phyloP scores from a whole-genome alignment of 2,329 filamentous ascomycete genomes.

The Drechslerella coelobrocha region DNA sequence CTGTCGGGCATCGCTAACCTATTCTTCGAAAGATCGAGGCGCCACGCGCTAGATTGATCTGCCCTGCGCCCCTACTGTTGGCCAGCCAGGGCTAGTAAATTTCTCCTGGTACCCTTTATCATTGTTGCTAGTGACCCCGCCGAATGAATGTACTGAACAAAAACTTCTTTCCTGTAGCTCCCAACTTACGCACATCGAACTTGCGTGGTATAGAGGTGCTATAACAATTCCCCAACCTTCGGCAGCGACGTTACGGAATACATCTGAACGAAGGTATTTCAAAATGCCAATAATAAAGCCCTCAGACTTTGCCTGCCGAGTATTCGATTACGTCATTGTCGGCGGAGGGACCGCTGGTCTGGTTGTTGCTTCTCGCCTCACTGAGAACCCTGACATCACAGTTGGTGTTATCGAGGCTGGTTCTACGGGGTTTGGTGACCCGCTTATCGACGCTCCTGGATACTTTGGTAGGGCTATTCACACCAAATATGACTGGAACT shows the following conservation, averaged over 20 bases:
- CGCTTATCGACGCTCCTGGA: conserved; percentile 35
- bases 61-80: no score
- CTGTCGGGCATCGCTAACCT: no score
- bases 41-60: no score
- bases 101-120: no score
- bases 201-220: no score
- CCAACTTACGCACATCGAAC: no score
- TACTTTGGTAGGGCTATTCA: conserved; percentile 33
- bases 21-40: no score
- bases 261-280: neutral
- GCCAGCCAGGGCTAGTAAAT: no score
- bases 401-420: conserved; percentile 45
- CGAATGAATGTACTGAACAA: no score
- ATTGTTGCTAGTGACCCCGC: no score
- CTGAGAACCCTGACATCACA: conserved; percentile 41
- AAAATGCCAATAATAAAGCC: conserved; percentile 17
- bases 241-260: neutral
- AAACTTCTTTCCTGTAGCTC: no score
- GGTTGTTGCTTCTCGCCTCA: conserved; percentile 61
- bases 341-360: conserved; percentile 64
- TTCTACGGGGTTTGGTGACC: conserved; percentile 26
- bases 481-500: conserved; percentile 47
- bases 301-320: conserved; percentile 16
- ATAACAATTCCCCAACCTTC: no score
- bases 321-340: conserved; percentile 63